Percentiles rank a stretch among this genome's conserved stretches.
phyloP scores from a whole-genome alignment of 441 rosid species.

The Capsella rubella region DNA sequence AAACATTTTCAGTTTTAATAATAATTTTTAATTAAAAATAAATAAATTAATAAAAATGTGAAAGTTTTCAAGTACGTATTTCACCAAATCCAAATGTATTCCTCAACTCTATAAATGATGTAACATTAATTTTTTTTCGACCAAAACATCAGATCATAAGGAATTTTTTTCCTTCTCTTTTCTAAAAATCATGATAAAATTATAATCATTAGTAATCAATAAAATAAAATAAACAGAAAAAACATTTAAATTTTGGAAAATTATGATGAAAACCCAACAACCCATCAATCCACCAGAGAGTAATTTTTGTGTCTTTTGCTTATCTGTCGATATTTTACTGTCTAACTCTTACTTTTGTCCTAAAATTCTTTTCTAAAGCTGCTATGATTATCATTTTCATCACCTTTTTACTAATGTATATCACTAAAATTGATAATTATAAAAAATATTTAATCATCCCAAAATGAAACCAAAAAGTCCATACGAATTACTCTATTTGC shows the following conservation, averaged over 20 bases:
- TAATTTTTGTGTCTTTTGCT: slow-evolving; percentile 26
- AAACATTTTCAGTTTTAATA: too few relatives aligned
- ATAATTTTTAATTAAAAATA: too few relatives aligned
- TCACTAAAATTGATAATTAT: slow-evolving; percentile 7
- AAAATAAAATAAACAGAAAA: neutral
- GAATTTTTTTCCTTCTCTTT: slow-evolving; percentile 25
- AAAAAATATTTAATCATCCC: neutral
- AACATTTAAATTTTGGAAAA: slow-evolving; percentile 26
- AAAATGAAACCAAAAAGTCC: neutral
- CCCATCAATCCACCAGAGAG: slow-evolving; percentile 16
- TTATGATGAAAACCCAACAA: slow-evolving; percentile 29
- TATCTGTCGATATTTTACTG: slow-evolving; percentile 34
- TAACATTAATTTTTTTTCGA: too few relatives aligned
- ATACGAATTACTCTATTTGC: slow-evolving; percentile 1
- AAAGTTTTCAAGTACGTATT: too few relatives aligned
- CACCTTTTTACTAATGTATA: neutral
- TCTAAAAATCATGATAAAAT: slow-evolving; percentile 29
- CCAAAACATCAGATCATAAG: slow-evolving; percentile 26
- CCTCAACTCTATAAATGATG: too few relatives aligned
- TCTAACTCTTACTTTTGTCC: slow-evolving; percentile 21
- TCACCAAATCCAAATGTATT: too few relatives aligned
- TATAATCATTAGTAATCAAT: slow-evolving; percentile 31
- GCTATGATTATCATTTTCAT: slow-evolving; percentile 18
- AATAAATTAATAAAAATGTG: too few relatives aligned
- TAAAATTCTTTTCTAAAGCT: slow-evolving; percentile 30